These are phyloP conservation scores for Chaetomium strumarium DNA, from an alignment of 2,329 filamentous ascomycete genomes.

Conservation along the genomic window DNA sequence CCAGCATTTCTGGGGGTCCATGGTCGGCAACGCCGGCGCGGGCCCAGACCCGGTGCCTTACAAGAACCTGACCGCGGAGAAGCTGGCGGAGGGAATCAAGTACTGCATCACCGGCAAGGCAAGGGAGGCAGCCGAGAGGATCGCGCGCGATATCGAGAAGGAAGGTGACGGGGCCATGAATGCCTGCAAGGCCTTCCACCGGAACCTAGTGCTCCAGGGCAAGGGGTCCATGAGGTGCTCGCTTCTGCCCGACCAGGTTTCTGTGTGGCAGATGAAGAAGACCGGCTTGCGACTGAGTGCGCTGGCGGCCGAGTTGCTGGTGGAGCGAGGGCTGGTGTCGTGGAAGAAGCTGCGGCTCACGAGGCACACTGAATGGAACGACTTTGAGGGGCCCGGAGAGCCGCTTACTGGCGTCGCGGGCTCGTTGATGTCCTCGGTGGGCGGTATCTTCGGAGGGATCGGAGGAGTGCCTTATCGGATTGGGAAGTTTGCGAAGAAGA, in stretches of 20 bases:
- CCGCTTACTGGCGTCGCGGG: slow-evolving; percentile 62
- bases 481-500: slow-evolving; percentile 50
- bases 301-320: slow-evolving; percentile 59
- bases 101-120: slow-evolving; percentile 60
- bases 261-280: slow-evolving; percentile 60
- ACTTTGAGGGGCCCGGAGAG: slow-evolving; percentile 70
- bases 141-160: slow-evolving; percentile 54
- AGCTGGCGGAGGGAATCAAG: slow-evolving; percentile 63
- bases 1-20: slow-evolving; percentile 71
- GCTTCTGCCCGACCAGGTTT: slow-evolving; percentile 55
- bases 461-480: slow-evolving; percentile 58
- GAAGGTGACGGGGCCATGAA: slow-evolving; percentile 66
- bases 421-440: slow-evolving; percentile 53
- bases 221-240: slow-evolving; percentile 58
- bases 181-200: slow-evolving; percentile 62
- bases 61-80: slow-evolving; percentile 58
- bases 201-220: slow-evolving; percentile 47
- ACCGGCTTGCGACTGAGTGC: slow-evolving; percentile 56
- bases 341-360: slow-evolving; percentile 60
- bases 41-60: slow-evolving; percentile 64
- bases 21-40: slow-evolving; percentile 58
- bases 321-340: slow-evolving; percentile 53
- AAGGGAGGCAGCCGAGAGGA: slow-evolving; percentile 47
- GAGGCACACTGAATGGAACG: slow-evolving; percentile 67
- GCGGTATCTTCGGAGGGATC: slow-evolving; percentile 56